These are phyloP conservation scores for Colletotrichum sp. DNA, from an alignment of 2,329 filamentous ascomycete species.

Conservation along the genomic window DNA sequence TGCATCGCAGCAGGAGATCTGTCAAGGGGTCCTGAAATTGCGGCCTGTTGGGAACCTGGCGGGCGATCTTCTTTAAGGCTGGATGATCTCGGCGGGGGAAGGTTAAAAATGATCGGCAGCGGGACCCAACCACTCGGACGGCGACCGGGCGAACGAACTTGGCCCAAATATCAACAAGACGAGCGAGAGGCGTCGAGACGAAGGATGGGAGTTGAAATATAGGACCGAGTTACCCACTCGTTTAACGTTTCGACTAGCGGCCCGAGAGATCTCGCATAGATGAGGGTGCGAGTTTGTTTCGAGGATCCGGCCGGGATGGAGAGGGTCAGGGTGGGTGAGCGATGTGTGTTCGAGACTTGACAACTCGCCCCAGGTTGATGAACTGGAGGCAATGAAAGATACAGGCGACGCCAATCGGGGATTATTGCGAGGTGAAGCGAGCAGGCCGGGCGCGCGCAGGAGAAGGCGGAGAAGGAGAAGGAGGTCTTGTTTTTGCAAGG, in stretches of 20 bases:
- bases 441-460: background rate
- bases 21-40: background rate
- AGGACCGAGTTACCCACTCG: conserved; percentile 16
- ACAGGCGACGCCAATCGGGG: conserved; percentile 3
- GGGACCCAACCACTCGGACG: conserved; percentile 8
- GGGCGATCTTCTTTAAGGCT: conserved; percentile 19
- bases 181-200: background rate
- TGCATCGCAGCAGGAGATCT: conserved; percentile 19
- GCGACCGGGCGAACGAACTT: background rate
- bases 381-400: background rate
- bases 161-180: background rate
- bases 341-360: background rate
- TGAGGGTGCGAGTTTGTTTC: conserved; percentile 10
- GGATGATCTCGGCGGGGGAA: background rate
- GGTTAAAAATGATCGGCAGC: conserved; percentile 2
- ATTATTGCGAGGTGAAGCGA: background rate
- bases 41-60: background rate
- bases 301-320: conserved; percentile 5
- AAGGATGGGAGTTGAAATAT: conserved; percentile 14
- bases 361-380: conserved; percentile 5
- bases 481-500: conserved; percentile 1
- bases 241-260: conserved; percentile 19
- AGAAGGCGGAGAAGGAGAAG: background rate
- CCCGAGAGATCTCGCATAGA: conserved; percentile 19
- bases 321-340: background rate